Conservation (phyloP, 2,329 filamentous ascomycete genomes). For the Fusarium foetens region DNA sequence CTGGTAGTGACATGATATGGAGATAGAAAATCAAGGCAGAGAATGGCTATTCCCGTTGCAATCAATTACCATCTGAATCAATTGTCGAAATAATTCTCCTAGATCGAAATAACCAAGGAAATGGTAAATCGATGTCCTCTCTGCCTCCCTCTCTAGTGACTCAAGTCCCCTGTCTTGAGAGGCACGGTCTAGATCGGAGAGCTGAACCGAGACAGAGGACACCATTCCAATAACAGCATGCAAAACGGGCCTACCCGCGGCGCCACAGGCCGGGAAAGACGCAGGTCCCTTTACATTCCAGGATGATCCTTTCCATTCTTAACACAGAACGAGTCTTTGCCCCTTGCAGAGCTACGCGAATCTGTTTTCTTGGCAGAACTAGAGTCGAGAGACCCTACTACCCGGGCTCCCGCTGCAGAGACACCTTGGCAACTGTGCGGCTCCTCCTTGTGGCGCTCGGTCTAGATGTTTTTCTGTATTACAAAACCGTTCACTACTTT, state of each 20-base stretch:
- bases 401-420: background rate
- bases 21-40: background rate
- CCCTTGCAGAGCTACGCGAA: background rate
- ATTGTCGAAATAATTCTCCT: background rate
- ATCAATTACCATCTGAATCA: background rate
- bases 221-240: background rate
- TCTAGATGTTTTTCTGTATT: background rate
- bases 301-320: slow-evolving; percentile 6
- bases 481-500: background rate
- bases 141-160: background rate
- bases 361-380: background rate
- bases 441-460: background rate
- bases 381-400: background rate
- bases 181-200: background rate
- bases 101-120: background rate
- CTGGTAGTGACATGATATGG: background rate
- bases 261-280: background rate
- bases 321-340: background rate
- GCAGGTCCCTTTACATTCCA: background rate
- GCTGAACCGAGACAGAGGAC: background rate
- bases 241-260: slow-evolving; percentile 8
- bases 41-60: background rate
- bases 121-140: background rate
- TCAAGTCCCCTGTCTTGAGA: background rate
- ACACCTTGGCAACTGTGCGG: background rate